Percentiles rank a stretch among this genome's conserved stretches.
Conservation (phyloP, 495 filamentous ascomycete species). For the Hyaloscypha bicolor region DNA sequence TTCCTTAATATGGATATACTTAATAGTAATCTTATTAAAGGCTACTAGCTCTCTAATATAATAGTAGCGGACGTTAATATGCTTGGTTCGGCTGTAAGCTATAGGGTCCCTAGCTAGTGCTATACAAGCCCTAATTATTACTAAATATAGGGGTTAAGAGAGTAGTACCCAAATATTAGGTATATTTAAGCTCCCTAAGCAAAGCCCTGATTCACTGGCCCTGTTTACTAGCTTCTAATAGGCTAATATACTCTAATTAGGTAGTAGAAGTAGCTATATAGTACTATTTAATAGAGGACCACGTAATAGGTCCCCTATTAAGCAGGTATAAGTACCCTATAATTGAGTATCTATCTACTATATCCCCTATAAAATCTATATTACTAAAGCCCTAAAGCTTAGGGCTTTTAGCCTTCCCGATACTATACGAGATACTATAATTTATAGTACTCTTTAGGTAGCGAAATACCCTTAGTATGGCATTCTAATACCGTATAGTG, state of each 20-base stretch:
- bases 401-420: not conserved
- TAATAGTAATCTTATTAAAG: constrained; percentile 2
- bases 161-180: not conserved
- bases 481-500: constrained; percentile 3
- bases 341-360: not conserved
- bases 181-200: constrained; percentile 4
- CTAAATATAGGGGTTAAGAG: constrained; percentile 5
- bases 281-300: constrained; percentile 6
- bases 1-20: constrained; percentile 9
- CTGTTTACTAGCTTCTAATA: constrained; percentile 2
- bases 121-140: not conserved
- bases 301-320: not conserved
- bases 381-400: constrained; percentile 9
- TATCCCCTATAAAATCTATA: not conserved
- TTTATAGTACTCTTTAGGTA: constrained; percentile 13
- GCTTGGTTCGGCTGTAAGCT: constrained; percentile 6
- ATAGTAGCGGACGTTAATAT: constrained; percentile 20
- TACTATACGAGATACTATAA: constrained; percentile 6
- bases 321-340: not conserved
- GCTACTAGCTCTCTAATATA: constrained; percentile 20
- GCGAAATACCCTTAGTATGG: not conserved
- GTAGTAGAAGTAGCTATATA: not conserved
- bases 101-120: constrained; percentile 14
- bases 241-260: constrained; percentile 18
- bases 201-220: constrained; percentile 10